A percentile compares a stretch with the other conserved stretches of the same genome.
These are phyloP conservation scores for Nicotiana noctiflora DNA, from an alignment of 257 asterid genomes.

Conservation along the genomic window DNA sequence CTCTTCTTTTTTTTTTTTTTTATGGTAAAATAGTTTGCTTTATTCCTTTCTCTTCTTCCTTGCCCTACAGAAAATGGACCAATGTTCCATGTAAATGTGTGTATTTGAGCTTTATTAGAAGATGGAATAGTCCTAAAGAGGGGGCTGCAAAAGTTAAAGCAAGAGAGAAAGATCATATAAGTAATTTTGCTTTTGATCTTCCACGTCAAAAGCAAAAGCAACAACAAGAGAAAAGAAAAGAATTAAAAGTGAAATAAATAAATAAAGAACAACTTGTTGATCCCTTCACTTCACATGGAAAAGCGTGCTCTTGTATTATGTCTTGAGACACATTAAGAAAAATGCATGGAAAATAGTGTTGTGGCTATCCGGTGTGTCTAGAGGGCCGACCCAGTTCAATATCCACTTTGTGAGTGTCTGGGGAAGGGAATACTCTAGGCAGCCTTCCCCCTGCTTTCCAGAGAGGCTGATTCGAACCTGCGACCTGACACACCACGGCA, in stretches of 20 bases:
- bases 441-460: too few species aligned
- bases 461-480: too few species aligned
- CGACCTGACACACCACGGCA: too few species aligned
- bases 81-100: constrained; percentile 33
- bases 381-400: too few species aligned
- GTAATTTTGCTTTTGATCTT: constrained; percentile 56
- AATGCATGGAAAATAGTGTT: constrained; percentile 58
- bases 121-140: constrained; percentile 78
- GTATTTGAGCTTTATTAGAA: constrained; percentile 61
- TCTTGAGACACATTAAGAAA: constrained; percentile 13
- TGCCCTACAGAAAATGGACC: constrained; percentile 45
- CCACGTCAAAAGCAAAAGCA: constrained; percentile 41
- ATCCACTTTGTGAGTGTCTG: too few species aligned
- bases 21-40: constrained; percentile 37
- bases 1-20: neutral
- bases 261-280: neutral
- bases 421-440: too few species aligned
- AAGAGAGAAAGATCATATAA: constrained; percentile 18
- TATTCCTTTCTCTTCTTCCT: neutral
- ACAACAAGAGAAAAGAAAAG: constrained; percentile 15
- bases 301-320: constrained; percentile 53
- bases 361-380: too few species aligned
- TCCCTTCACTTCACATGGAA: constrained; percentile 43
- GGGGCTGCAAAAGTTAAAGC: constrained; percentile 59
- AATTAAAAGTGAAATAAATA: neutral